Evolutionary conservation across 139 green algal species (phyloP), one percentile per base, ranked within the genome.

Genomic region (Mesotaenium endlicherianum): DNA sequence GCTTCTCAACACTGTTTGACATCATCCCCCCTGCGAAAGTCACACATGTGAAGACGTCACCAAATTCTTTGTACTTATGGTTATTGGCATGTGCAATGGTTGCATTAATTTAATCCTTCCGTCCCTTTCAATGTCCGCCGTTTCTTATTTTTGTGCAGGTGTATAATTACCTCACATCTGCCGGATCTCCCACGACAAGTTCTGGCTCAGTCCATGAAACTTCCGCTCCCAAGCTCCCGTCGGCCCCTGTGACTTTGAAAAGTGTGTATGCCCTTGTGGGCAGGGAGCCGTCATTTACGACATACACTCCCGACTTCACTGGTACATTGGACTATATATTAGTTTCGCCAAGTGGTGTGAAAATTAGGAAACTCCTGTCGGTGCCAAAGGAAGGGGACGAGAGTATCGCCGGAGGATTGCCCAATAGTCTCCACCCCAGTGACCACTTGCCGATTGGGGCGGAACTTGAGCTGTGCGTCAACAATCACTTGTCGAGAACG

Each of bases 281-380:
- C 30, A 43, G 31, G 42, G 76, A 83, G 2, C 76, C 76, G 31
- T 16, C 31, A 20, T 41, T 83, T 1, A 83, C 76, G 44, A 83
- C 76, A 14, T 82, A 45, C 76, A 82, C 39, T 3, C 76, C 76
- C 6, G 17, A 17, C 14, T 83, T 83, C 47, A 80, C 14, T 82
- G 76, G 76, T 39, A 83, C 76, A 2, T 80, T 83, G 41, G 76
- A 83, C 17, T 83, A 83, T 39, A 50, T 83, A 8, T 79, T 83
- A 38, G n/a, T 83, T 53, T 77, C 76, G 20, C 31, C 44, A 17
- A 39, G 36, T 34, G 60, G 39, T 14, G 34, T 0, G 34, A 31
- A 44, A 30, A 45, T 77, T 49, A 53, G 1, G 76, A 30, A 16
- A 36, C 57, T 79, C 8, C 11, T 77, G 8, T 47, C 17, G 36